Percentiles rank a stretch among this genome's conserved stretches.
Evolutionary conservation across 768 basidiomycete genomes (phyloP).

Genomic region (Lepiota brunneoincarnata): DNA sequence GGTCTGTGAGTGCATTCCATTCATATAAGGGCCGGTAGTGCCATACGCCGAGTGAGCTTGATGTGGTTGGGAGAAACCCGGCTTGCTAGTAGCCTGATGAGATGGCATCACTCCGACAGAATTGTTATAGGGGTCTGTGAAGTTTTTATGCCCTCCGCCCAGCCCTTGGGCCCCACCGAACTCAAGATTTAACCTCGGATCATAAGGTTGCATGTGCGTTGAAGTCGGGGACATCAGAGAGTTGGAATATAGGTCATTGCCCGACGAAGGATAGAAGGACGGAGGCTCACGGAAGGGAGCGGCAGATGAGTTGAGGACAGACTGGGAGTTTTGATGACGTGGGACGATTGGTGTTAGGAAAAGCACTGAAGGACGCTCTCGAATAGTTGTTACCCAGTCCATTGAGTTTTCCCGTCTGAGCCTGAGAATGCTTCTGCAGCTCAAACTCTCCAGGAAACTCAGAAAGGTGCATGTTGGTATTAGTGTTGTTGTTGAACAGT

Average conservation of each 20-base stretch:
- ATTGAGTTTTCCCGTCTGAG: slow-evolving; percentile 31
- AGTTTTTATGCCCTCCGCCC: slow-evolving; percentile 27
- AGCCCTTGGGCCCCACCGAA: slow-evolving; percentile 26
- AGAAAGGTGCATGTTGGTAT: slow-evolving; percentile 36
- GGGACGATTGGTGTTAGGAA: slow-evolving; percentile 42
- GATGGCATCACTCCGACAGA: slow-evolving; percentile 19
- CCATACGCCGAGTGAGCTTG: slow-evolving; percentile 28
- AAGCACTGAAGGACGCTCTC: slow-evolving; percentile 34
- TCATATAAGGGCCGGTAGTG: slow-evolving; percentile 22
- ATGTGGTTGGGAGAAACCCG: slow-evolving; percentile 22
- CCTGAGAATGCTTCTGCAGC: slow-evolving; percentile 31
- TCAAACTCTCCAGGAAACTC: slow-evolving; percentile 38
- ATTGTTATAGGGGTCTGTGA: slow-evolving; percentile 27
- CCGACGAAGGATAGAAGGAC: slow-evolving; percentile 28
- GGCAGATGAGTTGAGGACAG: slow-evolving; percentile 24
- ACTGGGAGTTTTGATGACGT: slow-evolving; percentile 35
- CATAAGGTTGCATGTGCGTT: slow-evolving; percentile 34
- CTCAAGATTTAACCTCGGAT: slow-evolving; percentile 34
- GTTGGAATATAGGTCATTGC: slow-evolving; percentile 32
- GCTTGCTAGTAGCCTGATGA: slow-evolving; percentile 21
- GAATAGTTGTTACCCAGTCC: slow-evolving; percentile 27
- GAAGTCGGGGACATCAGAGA: slow-evolving; percentile 38
- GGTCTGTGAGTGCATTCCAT: slow-evolving; percentile 59
- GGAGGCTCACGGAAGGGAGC: slow-evolving; percentile 34
- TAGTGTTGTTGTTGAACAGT: slow-evolving; percentile 33